A percentile compares a stretch with the other conserved stretches of the same genome.
phyloP scores from a whole-genome alignment of 2,329 filamentous ascomycete genomes.

The Colletotrichum lini region DNA sequence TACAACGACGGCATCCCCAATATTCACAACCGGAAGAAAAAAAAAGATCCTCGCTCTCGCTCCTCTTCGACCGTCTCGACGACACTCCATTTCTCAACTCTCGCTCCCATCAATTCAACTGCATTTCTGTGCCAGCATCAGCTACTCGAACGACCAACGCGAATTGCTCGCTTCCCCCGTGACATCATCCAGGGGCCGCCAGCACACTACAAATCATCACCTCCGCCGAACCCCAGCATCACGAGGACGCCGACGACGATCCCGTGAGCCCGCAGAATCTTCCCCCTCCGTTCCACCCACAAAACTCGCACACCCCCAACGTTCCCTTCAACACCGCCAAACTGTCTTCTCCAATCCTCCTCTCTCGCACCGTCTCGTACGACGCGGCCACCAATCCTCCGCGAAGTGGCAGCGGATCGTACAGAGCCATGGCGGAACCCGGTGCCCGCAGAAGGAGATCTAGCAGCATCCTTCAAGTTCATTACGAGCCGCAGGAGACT shows the following conservation, averaged over 20 bases:
- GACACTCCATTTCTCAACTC: constrained; percentile 30
- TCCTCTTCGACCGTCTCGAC: constrained; percentile 32
- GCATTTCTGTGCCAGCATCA: constrained; percentile 17
- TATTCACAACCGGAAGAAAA: constrained; percentile 30
- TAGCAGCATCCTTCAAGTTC: constrained; percentile 92
- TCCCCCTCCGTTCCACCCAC: constrained; percentile 43
- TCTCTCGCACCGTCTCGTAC: constrained; percentile 93
- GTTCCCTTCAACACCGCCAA: constrained; percentile 83
- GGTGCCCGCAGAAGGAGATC: constrained; percentile 89
- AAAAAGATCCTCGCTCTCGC: constrained; percentile 3
- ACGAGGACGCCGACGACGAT: constrained; percentile 35
- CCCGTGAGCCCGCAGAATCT: constrained; percentile 25
- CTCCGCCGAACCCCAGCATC: constrained; percentile 27
- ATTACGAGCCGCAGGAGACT: constrained; percentile 96
- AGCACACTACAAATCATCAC: constrained; percentile 19
- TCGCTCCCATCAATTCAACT: constrained; percentile 36
- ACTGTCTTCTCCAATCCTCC: constrained; percentile 90
- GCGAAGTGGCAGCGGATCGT: constrained; percentile 72
- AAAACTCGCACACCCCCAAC: constrained; percentile 44
- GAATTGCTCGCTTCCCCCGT: constrained; percentile 32
- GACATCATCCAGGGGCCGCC: constrained; percentile 41
- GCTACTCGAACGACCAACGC: constrained; percentile 18
- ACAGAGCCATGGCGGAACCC: constrained; percentile 75
- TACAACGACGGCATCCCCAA: constrained; percentile 40
- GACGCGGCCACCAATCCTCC: constrained; percentile 83